Percentiles rank a stretch among this genome's conserved stretches.
phyloP scores from a whole-genome alignment of 352 stramenopile species.

The Phytophthora constricta region DNA sequence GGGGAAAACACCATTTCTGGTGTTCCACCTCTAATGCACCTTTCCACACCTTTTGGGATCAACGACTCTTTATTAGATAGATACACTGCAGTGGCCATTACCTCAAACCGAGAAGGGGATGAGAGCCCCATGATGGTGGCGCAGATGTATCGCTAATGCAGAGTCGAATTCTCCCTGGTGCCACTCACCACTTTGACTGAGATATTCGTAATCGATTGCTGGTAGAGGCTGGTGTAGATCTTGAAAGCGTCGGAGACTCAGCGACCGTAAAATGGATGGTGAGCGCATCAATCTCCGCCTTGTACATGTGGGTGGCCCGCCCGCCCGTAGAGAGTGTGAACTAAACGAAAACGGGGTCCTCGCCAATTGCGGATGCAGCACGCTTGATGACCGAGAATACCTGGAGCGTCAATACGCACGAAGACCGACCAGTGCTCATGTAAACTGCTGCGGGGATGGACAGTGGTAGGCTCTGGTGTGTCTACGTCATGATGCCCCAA shows the following conservation, averaged over 20 bases:
- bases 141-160: neutral
- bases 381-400: neutral
- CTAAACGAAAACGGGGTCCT: neutral
- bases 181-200: neutral
- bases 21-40: too few species aligned
- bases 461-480: neutral
- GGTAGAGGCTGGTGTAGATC: neutral
- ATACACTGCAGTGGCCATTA: neutral
- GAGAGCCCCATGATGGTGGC: neutral
- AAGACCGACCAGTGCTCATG: neutral
- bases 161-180: neutral
- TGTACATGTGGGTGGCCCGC: slow-evolving; percentile 13
- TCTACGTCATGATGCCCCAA: neutral
- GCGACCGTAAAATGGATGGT: slow-evolving; percentile 13
- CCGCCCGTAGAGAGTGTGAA: slow-evolving; percentile 9
- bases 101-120: neutral
- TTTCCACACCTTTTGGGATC: neutral
- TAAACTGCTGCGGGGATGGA: slow-evolving; percentile 10
- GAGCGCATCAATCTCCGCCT: neutral
- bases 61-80: neutral
- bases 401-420: neutral
- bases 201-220: neutral
- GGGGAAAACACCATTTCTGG: too few species aligned
- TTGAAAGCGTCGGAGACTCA: neutral
- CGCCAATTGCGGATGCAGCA: neutral